Conservation (phyloP, 2,329 filamentous ascomycete genomes). For the Microsporum audouinii region DNA sequence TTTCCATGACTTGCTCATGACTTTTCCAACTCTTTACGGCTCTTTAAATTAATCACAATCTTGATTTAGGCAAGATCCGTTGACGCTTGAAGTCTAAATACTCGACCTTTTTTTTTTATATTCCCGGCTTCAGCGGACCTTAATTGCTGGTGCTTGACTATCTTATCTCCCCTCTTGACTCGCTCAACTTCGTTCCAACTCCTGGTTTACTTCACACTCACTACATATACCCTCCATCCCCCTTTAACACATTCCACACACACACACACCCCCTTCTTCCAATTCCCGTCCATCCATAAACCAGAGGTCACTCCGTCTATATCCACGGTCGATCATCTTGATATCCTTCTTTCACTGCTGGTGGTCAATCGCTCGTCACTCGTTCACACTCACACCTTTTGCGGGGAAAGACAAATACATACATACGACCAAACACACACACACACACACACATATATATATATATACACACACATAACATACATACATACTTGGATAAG, state of each 20-base stretch:
- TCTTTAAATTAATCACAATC: constrained; percentile 6
- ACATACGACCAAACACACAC: not conserved
- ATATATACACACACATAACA: not conserved
- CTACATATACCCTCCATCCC: constrained; percentile 3
- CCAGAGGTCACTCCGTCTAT: not conserved
- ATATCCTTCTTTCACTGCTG: not conserved
- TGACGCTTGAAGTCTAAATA: constrained; percentile 2
- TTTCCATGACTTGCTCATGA: constrained; percentile 6
- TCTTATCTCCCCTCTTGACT: constrained; percentile 2
- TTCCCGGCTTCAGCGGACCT: constrained; percentile 6
- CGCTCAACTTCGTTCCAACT: constrained; percentile 1
- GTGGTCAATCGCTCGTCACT: not conserved
- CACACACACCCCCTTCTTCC: not conserved
- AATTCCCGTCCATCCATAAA: not conserved
- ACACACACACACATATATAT: not conserved
- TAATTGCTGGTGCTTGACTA: not conserved
- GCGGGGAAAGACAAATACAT: not conserved
- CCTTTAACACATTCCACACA: not conserved
- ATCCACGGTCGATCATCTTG: not conserved
- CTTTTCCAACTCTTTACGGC: constrained; percentile 4
- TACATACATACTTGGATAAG: not conserved
- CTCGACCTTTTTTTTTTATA: not conserved
- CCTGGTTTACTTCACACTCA: not conserved
- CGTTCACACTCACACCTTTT: not conserved
- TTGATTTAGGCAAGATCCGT: constrained; percentile 7